A percentile compares a stretch with the other conserved stretches of the same genome.
phyloP scores from a whole-genome alignment of 139 green algal genomes.

The Picocystis salinarum region DNA sequence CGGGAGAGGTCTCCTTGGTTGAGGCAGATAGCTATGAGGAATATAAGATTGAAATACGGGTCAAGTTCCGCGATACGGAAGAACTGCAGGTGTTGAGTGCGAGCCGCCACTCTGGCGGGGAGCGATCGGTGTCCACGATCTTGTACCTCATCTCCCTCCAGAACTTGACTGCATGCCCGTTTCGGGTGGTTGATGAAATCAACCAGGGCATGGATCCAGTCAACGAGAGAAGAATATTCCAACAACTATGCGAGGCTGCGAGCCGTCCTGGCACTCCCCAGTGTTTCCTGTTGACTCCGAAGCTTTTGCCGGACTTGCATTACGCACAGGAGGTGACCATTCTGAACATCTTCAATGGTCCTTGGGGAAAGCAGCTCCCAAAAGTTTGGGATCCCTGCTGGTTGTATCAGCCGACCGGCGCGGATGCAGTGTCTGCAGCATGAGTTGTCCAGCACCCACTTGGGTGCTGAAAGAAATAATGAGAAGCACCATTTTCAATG shows the following conservation, averaged over 20 bases:
- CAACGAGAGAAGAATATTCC: constrained; percentile 88
- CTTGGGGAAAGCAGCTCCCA: constrained; percentile 11
- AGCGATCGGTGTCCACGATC: constrained; percentile 88
- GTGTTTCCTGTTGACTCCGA: constrained; percentile 94
- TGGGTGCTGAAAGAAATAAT: too few species aligned
- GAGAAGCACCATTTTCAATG: too few species aligned
- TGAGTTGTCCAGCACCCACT: too few species aligned
- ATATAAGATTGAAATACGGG: constrained; percentile 46
- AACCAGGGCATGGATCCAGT: constrained; percentile 94
- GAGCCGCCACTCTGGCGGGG: constrained; percentile 69
- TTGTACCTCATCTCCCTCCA: constrained; percentile 94
- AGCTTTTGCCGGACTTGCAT: constrained; percentile 77
- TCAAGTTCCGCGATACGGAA: constrained; percentile 60
- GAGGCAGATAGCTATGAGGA: constrained; percentile 44
- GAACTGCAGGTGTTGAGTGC: constrained; percentile 59
- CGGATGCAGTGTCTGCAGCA: too few species aligned
- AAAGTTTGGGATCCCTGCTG: too few species aligned
- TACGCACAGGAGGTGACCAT: constrained; percentile 48
- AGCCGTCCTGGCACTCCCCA: constrained; percentile 43
- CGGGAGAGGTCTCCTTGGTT: constrained; percentile 54
- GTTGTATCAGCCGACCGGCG: too few species aligned
- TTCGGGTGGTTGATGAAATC: constrained; percentile 98
- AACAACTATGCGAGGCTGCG: constrained; percentile 52
- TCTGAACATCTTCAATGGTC: constrained; percentile 67
- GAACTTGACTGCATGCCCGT: constrained; percentile 65